Evolutionary conservation across 1,139 yeast genomes (phyloP), one percentile per base, ranked within the genome.

Genomic region (Sugiyamaella sp.): DNA sequence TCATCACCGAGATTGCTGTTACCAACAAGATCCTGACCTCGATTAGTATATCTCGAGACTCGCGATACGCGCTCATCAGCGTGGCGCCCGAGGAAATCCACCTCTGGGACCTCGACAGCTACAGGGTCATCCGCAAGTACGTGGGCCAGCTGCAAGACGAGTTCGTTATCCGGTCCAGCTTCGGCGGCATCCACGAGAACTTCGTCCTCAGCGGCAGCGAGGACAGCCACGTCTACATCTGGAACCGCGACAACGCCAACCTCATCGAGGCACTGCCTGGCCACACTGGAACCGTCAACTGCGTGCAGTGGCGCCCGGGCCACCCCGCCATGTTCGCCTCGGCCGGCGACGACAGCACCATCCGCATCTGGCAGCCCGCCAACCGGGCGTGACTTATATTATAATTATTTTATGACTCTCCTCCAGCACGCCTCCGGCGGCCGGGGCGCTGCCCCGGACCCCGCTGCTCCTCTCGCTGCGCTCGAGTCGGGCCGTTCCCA

Each of bases 341-440:
- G 33, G 95, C 86, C 44, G 97, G 97, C n/a, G 80, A 88, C 57
- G 99, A 93, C 69, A 98, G 99, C 3, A 83, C 84, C 65, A 84
- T 93, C 47, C 81, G 97, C 65, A 86, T 93, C 66, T 93, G 99
- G 99, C 49, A 45, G 40, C 46, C 53, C 6, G 39, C 45, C 32
- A 49, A 35, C 4, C 42, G 37, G 22, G 40, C 29, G n/a, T 40
- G 14, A 38, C 33, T 4, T 22, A 2, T 20, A 21, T 39, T 39
- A 39, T 33, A 29, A 27, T 27, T 43, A 20, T 33, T 29, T 33
- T 44, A n/a, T 44, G 14, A 25, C 14, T 41, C 14, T 14, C 6
- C 14, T 42, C 5, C 27, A n/a, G n/a, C n/a, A n/a, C 17, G 46
- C 35, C 46, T 41, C 46, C 33, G 46, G 43, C 43, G 43, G 43